Conservation (phyloP, 164 flowering plant species). For the Brasenia schreberi region DNA sequence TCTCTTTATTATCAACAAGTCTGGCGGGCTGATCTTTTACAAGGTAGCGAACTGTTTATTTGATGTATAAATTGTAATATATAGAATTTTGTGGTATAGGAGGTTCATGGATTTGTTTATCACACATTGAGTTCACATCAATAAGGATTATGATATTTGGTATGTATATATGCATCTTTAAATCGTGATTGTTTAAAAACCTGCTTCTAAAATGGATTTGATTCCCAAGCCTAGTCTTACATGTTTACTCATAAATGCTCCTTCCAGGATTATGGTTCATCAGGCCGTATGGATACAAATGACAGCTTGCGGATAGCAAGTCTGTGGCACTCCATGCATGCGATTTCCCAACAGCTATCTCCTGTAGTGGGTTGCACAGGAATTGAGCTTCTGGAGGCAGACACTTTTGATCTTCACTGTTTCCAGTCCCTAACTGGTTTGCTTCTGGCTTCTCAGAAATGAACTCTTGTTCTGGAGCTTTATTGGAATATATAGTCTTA, state of each 20-base stretch:
- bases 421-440: constrained; percentile 81
- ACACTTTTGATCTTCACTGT: constrained; percentile 88
- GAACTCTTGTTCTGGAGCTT: no score
- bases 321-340: constrained; percentile 97
- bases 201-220: not conserved
- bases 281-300: constrained; percentile 91
- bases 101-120: not conserved
- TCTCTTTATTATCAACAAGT: constrained; percentile 89
- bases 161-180: not conserved
- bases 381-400: constrained; percentile 86
- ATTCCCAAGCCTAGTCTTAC: not conserved
- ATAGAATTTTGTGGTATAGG: not conserved
- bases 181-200: not conserved
- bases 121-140: not conserved
- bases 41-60: constrained; percentile 30
- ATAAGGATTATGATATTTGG: not conserved
- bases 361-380: constrained; percentile 72
- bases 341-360: constrained; percentile 88
- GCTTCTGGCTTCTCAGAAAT: constrained; percentile 6
- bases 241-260: not conserved
- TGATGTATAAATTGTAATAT: not conserved
- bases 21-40: constrained; percentile 86
- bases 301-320: constrained; percentile 89
- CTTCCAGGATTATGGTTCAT: constrained; percentile 72
- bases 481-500: no score